A percentile compares a stretch with the other conserved stretches of the same genome.
Evolutionary conservation across 768 basidiomycete genomes (phyloP).

Genomic region (Russula virescens): DNA sequence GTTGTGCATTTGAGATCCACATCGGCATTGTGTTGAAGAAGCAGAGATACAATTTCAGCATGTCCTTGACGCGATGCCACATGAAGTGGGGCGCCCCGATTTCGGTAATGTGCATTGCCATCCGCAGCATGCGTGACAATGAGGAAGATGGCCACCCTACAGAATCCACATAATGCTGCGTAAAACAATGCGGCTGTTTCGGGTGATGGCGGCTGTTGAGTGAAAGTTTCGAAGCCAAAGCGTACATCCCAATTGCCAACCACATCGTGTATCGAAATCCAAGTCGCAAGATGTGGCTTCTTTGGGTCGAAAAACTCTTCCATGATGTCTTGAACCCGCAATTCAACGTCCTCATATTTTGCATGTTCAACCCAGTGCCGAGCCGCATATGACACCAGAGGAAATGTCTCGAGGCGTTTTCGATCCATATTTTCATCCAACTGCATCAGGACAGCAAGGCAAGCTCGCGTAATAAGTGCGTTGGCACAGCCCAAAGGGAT

Average conservation of each 20-base stretch:
- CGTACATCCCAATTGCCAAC: too few relatives aligned
- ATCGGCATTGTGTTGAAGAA: not conserved
- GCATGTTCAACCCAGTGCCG: not conserved
- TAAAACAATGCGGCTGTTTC: not conserved
- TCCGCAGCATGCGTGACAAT: not conserved
- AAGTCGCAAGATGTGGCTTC: not conserved
- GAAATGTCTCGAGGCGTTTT: not conserved
- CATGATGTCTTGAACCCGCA: not conserved
- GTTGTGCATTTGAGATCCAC: not conserved
- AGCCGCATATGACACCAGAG: not conserved
- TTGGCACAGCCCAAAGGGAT: not conserved
- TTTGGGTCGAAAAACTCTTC: not conserved
- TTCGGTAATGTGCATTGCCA: not conserved
- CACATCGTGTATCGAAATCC: not conserved
- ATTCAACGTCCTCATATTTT: not conserved
- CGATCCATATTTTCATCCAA: not conserved
- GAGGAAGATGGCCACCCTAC: not conserved
- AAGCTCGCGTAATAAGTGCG: not conserved
- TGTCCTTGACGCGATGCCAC: not conserved
- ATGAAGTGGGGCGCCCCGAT: not conserved
- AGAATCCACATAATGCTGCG: not conserved
- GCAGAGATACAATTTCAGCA: not conserved
- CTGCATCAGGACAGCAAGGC: not conserved
- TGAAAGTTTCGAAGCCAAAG: rapidly evolving
- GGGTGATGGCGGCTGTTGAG: not conserved